Conservation (phyloP, 495 filamentous ascomycete species). For the Aspergillus nanangensis region DNA sequence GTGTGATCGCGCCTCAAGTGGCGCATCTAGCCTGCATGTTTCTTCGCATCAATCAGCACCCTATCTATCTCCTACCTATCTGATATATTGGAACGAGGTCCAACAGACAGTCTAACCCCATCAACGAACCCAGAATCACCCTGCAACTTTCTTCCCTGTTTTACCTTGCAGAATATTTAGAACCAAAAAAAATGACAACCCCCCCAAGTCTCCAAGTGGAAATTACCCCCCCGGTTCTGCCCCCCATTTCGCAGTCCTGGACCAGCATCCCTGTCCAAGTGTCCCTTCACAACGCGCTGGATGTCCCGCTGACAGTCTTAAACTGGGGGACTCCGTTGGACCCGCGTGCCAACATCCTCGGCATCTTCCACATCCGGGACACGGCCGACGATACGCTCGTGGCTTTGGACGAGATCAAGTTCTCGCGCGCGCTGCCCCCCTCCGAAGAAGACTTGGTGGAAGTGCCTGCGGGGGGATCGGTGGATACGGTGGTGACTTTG, state of each 20-base stretch:
- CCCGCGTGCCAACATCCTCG: conserved; percentile 36
- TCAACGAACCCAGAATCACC: neutral
- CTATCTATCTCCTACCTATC: no score
- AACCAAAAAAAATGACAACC: neutral
- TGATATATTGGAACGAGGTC: no score
- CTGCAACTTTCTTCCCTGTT: conserved; percentile 3
- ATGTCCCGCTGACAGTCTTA: conserved; percentile 40
- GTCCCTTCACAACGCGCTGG: conserved; percentile 38
- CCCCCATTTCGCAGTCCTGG: conserved; percentile 10
- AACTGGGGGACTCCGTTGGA: conserved; percentile 48
- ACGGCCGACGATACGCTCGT: conserved; percentile 25
- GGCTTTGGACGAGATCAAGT: conserved; percentile 35
- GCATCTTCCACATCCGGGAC: conserved; percentile 40
- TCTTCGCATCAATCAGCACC: no score
- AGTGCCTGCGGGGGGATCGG: conserved; percentile 22
- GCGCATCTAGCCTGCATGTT: no score
- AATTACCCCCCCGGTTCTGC: conserved; percentile 9
- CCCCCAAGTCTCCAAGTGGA: conserved; percentile 15
- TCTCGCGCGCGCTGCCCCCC: conserved; percentile 42
- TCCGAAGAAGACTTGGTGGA: conserved; percentile 36
- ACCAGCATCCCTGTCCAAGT: conserved; percentile 21
- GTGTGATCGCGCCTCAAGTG: no score
- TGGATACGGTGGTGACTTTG: conserved; percentile 13
- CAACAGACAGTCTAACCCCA: no score
- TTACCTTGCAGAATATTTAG: no score